phyloP scores from a whole-genome alignment of 257 asterid genomes.

The Solanum sitiens region DNA sequence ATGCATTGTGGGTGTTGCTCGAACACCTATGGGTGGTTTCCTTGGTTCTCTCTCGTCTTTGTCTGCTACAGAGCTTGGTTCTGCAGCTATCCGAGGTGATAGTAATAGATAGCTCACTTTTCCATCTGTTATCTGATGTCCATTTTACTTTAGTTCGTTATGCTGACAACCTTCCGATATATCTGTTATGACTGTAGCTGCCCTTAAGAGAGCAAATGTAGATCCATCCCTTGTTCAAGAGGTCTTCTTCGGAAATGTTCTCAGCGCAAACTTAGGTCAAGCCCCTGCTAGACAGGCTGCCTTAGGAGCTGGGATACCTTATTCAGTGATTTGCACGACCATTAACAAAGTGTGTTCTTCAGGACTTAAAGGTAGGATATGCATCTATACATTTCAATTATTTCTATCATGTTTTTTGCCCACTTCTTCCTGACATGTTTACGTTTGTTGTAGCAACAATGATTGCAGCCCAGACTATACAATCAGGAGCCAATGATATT shows the following conservation, averaged over 20 bases:
- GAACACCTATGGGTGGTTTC: constrained; percentile 86
- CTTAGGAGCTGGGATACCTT: constrained; percentile 83
- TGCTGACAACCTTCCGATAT: neutral
- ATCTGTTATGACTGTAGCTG: constrained; percentile 40
- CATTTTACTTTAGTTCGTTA: neutral
- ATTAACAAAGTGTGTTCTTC: constrained; percentile 92
- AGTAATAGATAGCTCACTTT: neutral
- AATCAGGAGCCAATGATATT: constrained; percentile 63
- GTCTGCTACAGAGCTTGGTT: constrained; percentile 91
- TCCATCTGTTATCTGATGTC: neutral
- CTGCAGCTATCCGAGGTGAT: constrained; percentile 68
- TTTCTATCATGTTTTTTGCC: neutral
- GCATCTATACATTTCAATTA: neutral
- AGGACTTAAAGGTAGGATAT: constrained; percentile 78
- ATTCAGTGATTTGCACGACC: constrained; percentile 83
- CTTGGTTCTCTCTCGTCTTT: constrained; percentile 87
- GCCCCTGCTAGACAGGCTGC: constrained; percentile 99
- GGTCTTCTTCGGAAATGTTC: constrained; percentile 92
- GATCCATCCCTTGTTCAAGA: constrained; percentile 84
- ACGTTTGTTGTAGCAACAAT: constrained; percentile 48
- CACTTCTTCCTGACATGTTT: neutral
- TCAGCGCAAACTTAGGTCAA: constrained; percentile 96
- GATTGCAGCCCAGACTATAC: constrained; percentile 86
- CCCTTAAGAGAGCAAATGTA: constrained; percentile 76
- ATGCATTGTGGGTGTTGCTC: constrained; percentile 88